Evolutionary conservation across 345 rosid species (phyloP), one percentile per base, ranked within the genome.

Genomic region (Pistacia atlantica): DNA sequence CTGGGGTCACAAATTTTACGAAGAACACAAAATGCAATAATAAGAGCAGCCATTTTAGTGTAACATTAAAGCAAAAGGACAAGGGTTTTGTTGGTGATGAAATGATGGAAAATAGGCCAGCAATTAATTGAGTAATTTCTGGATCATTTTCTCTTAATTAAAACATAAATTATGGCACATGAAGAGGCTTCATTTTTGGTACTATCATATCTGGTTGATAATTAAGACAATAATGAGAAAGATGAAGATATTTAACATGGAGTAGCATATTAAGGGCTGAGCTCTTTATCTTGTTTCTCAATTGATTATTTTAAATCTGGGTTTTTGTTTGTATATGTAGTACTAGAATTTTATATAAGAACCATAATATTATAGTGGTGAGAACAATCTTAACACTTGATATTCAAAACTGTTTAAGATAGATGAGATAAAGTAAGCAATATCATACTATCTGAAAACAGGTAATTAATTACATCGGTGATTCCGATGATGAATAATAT

Each of bases 1-100:
- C 37, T 72, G 45, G 65, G 57, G 66, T 45, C 66, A 59, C 22
- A 25, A 59, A 35, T 69, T 59, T 72, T 14, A 16, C 38, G 8
- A 72, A 72, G 38, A 72, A 37, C n/a, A 58, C 45, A 72, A 5
- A 1, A 14, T 42, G 42, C 11, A 68, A 25, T 59, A 54, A 33
- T 2, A 37, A 33, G 46, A 51, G 48, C 49, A 54, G 48, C 56
- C 56, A 72, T 71, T 71, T 20, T 20, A 9, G 20, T 6, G 17
- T 0, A 67, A 51, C 5, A 25, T 6, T 3, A 31, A 4, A 14
- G 38, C 2, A 7, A 11, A 28, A 25, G 57, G 18, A 46, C 38
- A 48, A 28, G 12, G 11, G 9, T 31, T 61, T 61, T 61, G n/a
- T 54, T 54, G 16, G n/a, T 1, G 17, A 54, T 54, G 18, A 14